Base-by-base conservation (phyloP, 1,284 basidiomycete species). In the Mycena sp. region DNA sequence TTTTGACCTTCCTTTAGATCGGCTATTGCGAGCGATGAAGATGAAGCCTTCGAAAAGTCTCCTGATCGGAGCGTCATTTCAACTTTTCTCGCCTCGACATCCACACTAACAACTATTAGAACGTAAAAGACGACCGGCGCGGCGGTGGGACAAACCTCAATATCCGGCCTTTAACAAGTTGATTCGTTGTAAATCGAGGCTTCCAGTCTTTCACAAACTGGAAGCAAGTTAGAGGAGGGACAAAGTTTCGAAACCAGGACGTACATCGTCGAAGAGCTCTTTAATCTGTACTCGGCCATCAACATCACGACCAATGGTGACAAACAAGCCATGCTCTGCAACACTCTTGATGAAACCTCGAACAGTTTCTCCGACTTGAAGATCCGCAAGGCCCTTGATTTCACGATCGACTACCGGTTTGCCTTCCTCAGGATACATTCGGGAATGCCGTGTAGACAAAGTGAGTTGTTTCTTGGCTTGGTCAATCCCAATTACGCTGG, bases 181-280 rank as follows among this genome's bases (percentile, higher is more conserved):
- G 95, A 69, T 94, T 91, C 44, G 86, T 80, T 61, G 86, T 80
- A 77, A 99, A 99, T 5, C 84, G 86, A 35, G 84, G 79, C 78
- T 96, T 92, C 96, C 97, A 99, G 56, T 99, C 96, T 77, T 98
- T 97, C 69, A 98, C 87, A 76, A 87, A 98, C 93, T 96, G 70
- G 52, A 71, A 44, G 38, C 63, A 68, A 41, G 44, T 69, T 44
- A 61, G 19, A 57, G 32, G 58, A 6, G 25, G 50, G 25, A 41
- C 6, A 55, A 32, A 38, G 40, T 30, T 40, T 35, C 30, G 9
- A 51, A 45, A 48, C 28, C 30, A 49, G 21, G 28, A 72, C 87
- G 61, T 66, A 95, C 94, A 73, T 94, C 90, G 75, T 96, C 92
- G 75, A 97, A 94, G 30, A 98, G 84, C 78, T 98, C 95, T 74